Evolutionary conservation across 768 basidiomycete genomes (phyloP), one percentile per base, ranked within the genome.

Genomic region (Termitomyces sp.): DNA sequence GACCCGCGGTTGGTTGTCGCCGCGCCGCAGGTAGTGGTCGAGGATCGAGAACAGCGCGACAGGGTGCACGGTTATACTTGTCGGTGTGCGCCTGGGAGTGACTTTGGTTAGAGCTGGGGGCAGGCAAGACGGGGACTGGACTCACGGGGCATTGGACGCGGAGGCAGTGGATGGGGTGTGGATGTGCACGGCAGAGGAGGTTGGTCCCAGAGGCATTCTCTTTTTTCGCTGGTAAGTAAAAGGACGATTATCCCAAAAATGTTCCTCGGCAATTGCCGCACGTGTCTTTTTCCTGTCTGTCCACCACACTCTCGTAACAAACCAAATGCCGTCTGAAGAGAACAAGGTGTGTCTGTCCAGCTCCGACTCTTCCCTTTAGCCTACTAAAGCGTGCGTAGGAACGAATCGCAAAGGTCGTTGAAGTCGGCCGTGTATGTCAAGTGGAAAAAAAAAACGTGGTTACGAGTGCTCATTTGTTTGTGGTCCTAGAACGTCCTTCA

Each of bases 11-110:
- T 94, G 90, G 27, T 77, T 72, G 63, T 90, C 86, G 41, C 83
- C 87, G 59, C 93, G 85, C 18, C 96, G 89, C 52, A 98, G 86
- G 73, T 94, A 95, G 78, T 98, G 95, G 74, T 97, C 95, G 63
- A 98, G 86, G 77, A 98, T 92, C 53, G 93, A 88, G 71, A 97
- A 92, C 48, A 98, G 84, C 4, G 92, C 94, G 52, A 92, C 88
- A 13, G 96, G 94, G 69, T 95, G 92, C 59, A 98, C 82, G 48
- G 87, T 91, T 56, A 97, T 82, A 46, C 77, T 81, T 31, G 83
- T 81, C 31, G 88, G 88, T 57, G 85, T 78, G 39, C 87, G 85
- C 54, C 36, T 37, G 36, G n/a, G n/a, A n/a, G n/a, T n/a, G n/a
- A n/a, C n/a, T n/a, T n/a, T n/a, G n/a, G n/a, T n/a, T n/a, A n/a